phyloP scores from a whole-genome alignment of 148 eudicot species.

The Chenopodium suecicum region DNA sequence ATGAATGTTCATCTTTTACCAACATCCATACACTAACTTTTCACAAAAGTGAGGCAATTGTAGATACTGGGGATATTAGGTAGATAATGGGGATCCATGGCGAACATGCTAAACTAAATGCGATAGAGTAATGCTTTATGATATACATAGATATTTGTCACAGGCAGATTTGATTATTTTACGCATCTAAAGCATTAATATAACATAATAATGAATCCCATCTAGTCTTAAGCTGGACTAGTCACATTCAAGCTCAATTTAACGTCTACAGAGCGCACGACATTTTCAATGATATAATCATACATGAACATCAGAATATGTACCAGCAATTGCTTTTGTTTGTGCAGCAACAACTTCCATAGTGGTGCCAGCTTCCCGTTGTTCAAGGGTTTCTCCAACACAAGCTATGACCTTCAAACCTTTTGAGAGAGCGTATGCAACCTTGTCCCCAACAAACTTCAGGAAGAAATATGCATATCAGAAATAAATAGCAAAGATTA shows the following conservation, averaged over 20 bases:
- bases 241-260: neutral
- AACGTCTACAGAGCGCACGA: neutral
- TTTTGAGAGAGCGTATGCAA: slow-evolving; percentile 83
- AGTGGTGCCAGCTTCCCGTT: slow-evolving; percentile 88
- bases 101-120: neutral
- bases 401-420: slow-evolving; percentile 94
- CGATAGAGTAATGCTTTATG: neutral
- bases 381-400: slow-evolving; percentile 93
- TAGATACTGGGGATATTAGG: neutral
- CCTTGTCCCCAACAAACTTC: slow-evolving; percentile 92
- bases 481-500: neutral
- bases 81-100: neutral
- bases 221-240: neutral
- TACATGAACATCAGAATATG: neutral
- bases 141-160: neutral
- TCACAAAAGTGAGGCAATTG: neutral
- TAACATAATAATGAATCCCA: neutral
- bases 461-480: neutral
- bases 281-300: neutral
- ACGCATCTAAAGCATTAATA: neutral
- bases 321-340: slow-evolving; percentile 90
- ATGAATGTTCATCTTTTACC: neutral
- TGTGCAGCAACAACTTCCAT: slow-evolving; percentile 89
- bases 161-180: neutral
- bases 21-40: neutral